phyloP scores from a whole-genome alignment of 2,329 filamentous ascomycete genomes.

The Alternaria sp. region DNA sequence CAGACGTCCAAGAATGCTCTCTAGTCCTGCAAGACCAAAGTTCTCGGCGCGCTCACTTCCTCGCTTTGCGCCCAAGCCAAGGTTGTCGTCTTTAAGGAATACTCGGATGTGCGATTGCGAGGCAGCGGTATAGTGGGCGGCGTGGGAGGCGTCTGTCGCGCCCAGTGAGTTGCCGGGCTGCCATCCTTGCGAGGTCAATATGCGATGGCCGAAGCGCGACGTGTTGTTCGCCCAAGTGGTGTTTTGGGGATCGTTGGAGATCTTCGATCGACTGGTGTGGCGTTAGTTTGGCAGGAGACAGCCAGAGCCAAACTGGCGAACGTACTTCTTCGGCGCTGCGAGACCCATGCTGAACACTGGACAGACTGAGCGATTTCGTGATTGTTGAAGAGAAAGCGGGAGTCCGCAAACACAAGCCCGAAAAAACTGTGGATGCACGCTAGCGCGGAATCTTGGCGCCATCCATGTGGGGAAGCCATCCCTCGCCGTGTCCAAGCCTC shows the following conservation, averaged over 20 bases:
- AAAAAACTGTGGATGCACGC: constrained; percentile 40
- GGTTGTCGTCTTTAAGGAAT: constrained; percentile 84
- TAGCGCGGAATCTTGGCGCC: constrained; percentile 40
- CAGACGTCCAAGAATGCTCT: constrained; percentile 82
- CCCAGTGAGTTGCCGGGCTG: constrained; percentile 83
- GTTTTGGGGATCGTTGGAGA: constrained; percentile 93
- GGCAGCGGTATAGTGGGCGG: constrained; percentile 77
- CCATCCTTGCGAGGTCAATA: constrained; percentile 90
- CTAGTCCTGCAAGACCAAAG: constrained; percentile 86
- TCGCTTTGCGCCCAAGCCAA: constrained; percentile 84
- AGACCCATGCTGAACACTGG: constrained; percentile 65
- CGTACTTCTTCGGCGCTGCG: constrained; percentile 70
- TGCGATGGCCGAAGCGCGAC: constrained; percentile 84
- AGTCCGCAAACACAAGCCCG: constrained; percentile 18
- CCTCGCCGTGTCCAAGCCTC: background rate
- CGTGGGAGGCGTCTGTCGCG: constrained; percentile 75
- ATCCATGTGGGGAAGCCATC: constrained; percentile 25
- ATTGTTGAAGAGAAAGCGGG: constrained; percentile 14
- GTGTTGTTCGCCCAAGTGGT: constrained; percentile 88
- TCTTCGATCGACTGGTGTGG: constrained; percentile 65
- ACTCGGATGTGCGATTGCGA: constrained; percentile 87
- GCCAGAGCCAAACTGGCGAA: background rate
- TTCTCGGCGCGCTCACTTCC: constrained; percentile 72
- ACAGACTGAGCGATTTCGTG: constrained; percentile 7
- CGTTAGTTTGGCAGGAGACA: constrained; percentile 16